Base-by-base conservation (phyloP, 768 basidiomycete genomes). In the Tephrocybe rancida region DNA sequence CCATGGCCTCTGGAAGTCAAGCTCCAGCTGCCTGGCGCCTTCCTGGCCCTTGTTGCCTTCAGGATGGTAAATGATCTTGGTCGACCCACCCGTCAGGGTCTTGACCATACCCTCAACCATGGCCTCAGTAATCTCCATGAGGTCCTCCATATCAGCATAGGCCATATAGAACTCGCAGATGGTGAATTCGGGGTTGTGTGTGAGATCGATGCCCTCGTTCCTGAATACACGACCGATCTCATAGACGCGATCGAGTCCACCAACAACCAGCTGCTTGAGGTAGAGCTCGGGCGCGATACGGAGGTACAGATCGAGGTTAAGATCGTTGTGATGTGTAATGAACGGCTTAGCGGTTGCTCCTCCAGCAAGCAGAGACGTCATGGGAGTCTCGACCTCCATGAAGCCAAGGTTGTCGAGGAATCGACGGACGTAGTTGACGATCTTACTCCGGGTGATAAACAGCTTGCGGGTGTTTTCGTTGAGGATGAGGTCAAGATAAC, bases 111-210 rank as follows among this genome's bases (percentile, higher is more conserved):
- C 92, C 65, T 95, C 91, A 16, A 98, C 68, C 76, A 99, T 79
- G 38, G 75, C 73, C 72, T 99, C 97, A 14, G 97, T 99, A 52
- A 98, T 80, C 37, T 98, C 97, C 96, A 99, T 98, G 53, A 98
- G 54, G 67, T 98, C 97, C 75, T 92, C 89, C 95, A 96, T 95
- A 70, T 98, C 97, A 54, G 97, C 97, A 63, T 98, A 98, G 26
- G 97, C 96, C 96, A 99, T 98, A 68, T 98, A 99, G 74, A 99
- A 98, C 76, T 99, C 96, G 81, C 96, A 98, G 74, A 98, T 96
- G 5, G 93, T 92, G 76, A 98, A 98, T 70, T 99, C 97, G 61
- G 97, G 97, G 73, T 99, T 99, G 72, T 99, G 97, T 16, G 97
- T 99, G 60, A 99, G 76, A 74, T 99, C 97, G 66, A 99, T 99